Conservation (phyloP, 176 grass and related monocot species). For the Musa itinerans region DNA sequence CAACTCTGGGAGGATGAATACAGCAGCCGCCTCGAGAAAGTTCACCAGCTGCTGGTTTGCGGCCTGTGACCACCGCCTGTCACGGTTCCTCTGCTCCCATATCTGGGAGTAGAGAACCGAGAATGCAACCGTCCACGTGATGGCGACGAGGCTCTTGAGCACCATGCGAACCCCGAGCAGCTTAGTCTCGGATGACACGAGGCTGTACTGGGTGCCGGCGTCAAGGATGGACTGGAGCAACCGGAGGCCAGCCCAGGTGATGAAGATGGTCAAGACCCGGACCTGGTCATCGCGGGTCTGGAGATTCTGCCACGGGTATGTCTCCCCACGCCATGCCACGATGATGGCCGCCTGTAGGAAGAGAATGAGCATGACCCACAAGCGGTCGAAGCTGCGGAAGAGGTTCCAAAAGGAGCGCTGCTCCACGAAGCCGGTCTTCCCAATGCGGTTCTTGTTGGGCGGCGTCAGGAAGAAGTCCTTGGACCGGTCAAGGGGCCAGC, state of each 20-base stretch:
- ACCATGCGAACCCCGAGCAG: constrained; percentile 61
- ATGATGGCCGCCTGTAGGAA: constrained; percentile 68
- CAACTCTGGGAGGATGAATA: constrained; percentile 61
- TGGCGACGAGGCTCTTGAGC: constrained; percentile 67
- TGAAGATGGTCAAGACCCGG: constrained; percentile 57
- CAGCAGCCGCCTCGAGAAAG: constrained; percentile 47
- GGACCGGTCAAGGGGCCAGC: constrained; percentile 70
- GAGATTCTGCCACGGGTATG: constrained; percentile 54
- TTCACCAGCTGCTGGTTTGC: constrained; percentile 34
- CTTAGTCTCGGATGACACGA: constrained; percentile 50
- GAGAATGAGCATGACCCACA: constrained; percentile 86
- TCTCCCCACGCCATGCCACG: constrained; percentile 47
- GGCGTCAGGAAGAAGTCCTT: constrained; percentile 56
- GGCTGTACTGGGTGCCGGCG: constrained; percentile 66
- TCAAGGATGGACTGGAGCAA: constrained; percentile 78
- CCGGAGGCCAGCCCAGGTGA: constrained; percentile 77
- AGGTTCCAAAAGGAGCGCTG: constrained; percentile 84
- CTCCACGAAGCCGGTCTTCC: constrained; percentile 90
- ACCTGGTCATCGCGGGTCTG: constrained; percentile 23
- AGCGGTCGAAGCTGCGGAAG: constrained; percentile 79
- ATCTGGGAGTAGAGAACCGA: constrained; percentile 42
- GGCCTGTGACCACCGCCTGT: constrained; percentile 30
- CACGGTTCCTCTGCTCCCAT: constrained; percentile 30
- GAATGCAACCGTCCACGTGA: constrained; percentile 57
- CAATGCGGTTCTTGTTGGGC: constrained; percentile 45